phyloP scores from a whole-genome alignment of 148 eudicot genomes.

The Rhododendron molle region DNA sequence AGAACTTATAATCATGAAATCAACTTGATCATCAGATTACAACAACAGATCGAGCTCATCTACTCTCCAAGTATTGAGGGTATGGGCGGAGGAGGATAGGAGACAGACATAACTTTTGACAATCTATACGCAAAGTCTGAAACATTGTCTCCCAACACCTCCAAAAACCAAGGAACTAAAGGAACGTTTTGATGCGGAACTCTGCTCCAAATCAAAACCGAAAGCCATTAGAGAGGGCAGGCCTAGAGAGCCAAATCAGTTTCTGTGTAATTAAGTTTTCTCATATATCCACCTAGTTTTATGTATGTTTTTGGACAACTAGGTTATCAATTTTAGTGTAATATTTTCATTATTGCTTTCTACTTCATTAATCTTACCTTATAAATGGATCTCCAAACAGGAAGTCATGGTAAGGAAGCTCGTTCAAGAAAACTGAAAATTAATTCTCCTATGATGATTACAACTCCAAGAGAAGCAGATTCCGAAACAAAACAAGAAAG shows the following conservation, averaged over 20 bases:
- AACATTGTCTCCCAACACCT: no score
- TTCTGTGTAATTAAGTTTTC: not conserved
- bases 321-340: not conserved
- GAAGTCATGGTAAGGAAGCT: not conserved
- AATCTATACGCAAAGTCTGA: no score
- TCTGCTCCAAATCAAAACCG: no score
- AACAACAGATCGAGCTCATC: no score
- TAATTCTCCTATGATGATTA: conserved; percentile 11
- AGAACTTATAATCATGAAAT: no score
- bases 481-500: conserved; percentile 18
- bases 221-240: no score
- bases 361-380: not conserved
- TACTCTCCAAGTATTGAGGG: no score
- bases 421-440: not conserved
- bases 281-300: not conserved
- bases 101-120: no score
- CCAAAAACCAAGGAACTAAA: no score
- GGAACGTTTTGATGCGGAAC: no score
- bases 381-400: not conserved
- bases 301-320: not conserved
- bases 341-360: not conserved
- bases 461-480: conserved; percentile 19
- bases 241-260: no score
- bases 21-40: not conserved
- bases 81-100: no score